A percentile compares a stretch with the other conserved stretches of the same genome.
Conservation (phyloP, 768 basidiomycete species). For the Leccinum uliginosum region DNA sequence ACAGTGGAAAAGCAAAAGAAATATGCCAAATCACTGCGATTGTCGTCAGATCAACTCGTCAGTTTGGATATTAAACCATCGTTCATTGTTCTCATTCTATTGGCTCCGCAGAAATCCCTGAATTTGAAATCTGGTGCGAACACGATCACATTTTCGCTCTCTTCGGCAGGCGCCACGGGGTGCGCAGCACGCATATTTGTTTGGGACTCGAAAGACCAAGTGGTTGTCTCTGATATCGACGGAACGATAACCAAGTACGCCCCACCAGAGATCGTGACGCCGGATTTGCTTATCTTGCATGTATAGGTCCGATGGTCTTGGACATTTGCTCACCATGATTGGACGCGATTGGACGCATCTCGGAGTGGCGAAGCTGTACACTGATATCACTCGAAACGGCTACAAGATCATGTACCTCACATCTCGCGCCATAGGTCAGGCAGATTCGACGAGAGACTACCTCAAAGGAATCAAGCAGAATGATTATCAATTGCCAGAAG, state of each 20-base stretch:
- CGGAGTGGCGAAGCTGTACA: constrained; percentile 96
- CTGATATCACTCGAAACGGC: constrained; percentile 91
- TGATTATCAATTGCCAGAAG: constrained; percentile 93
- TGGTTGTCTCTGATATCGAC: constrained; percentile 97
- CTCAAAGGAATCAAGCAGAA: constrained; percentile 93
- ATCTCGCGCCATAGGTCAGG: constrained; percentile 95
- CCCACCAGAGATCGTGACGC: not conserved
- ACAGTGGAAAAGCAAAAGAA: constrained; percentile 36
- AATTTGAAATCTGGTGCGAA: constrained; percentile 85
- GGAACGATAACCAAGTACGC: constrained; percentile 96
- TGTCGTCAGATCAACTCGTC: constrained; percentile 94
- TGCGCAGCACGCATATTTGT: constrained; percentile 93
- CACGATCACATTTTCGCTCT: constrained; percentile 88
- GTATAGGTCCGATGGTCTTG: constrained; percentile 85
- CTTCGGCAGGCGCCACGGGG: constrained; percentile 72
- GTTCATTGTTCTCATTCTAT: not conserved
- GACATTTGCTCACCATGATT: constrained; percentile 96
- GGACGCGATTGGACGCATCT: constrained; percentile 98
- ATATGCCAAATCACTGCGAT: constrained; percentile 86
- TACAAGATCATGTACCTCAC: constrained; percentile 99
- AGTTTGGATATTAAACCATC: constrained; percentile 18
- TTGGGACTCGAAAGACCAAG: constrained; percentile 87
- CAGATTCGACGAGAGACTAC: constrained; percentile 94
- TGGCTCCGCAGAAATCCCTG: constrained; percentile 63
- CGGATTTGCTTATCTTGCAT: not conserved